phyloP scores from a whole-genome alignment of 2,329 filamentous ascomycete species.

The Epichloe amarillans region DNA sequence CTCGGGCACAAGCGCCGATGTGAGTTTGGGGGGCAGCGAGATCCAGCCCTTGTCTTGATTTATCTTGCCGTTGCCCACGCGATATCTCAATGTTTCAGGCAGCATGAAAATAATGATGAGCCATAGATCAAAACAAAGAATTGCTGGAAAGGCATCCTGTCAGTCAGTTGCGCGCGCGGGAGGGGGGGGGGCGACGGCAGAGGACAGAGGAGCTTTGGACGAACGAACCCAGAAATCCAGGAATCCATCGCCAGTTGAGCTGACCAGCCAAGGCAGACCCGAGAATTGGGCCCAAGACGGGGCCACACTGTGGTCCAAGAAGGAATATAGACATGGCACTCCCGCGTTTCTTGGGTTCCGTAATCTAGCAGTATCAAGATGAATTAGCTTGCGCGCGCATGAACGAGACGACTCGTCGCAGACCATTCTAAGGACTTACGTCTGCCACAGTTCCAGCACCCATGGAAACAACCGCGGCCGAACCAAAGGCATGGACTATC shows the following conservation, averaged over 20 bases:
- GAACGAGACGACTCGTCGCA: not conserved
- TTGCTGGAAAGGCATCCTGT: slow-evolving; percentile 9
- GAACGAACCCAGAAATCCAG: slow-evolving; percentile 22
- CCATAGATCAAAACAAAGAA: slow-evolving; percentile 17
- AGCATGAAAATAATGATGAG: slow-evolving; percentile 21
- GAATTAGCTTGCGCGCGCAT: not conserved
- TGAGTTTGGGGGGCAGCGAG: slow-evolving; percentile 9
- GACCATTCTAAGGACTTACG: slow-evolving; percentile 6
- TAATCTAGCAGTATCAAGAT: slow-evolving; percentile 9
- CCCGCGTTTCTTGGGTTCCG: slow-evolving; percentile 23
- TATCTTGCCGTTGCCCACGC: slow-evolving; percentile 28
- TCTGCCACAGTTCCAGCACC: slow-evolving; percentile 30
- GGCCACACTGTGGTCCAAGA: slow-evolving; percentile 30
- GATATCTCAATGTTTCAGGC: slow-evolving; percentile 30
- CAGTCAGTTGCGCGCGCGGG: not conserved
- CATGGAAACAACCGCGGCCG: slow-evolving; percentile 27
- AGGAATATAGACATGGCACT: slow-evolving; percentile 28
- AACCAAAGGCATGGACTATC: slow-evolving; percentile 28
- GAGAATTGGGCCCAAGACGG: slow-evolving; percentile 28
- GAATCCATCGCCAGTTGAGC: slow-evolving; percentile 29
- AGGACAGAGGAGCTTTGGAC: no score
- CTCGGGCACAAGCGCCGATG: slow-evolving; percentile 13
- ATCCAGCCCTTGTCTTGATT: slow-evolving; percentile 10
- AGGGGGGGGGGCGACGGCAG: no score
- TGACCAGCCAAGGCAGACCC: slow-evolving; percentile 24